Base-by-base conservation (phyloP, 768 basidiomycete genomes). In the Galerina sulciceps region DNA sequence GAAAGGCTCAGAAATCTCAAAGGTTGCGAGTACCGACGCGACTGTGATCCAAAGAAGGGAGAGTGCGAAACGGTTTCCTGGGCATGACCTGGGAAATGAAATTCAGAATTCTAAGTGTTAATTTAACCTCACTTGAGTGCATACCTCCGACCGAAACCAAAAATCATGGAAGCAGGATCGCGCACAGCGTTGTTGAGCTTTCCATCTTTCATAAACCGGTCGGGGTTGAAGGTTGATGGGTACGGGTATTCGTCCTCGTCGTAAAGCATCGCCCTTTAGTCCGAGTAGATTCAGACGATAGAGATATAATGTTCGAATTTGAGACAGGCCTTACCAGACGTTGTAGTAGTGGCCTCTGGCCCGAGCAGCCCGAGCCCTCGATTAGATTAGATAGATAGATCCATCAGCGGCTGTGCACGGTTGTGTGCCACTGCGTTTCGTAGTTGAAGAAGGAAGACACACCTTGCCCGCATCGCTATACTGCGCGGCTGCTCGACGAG, bases 101-200 rank as follows among this genome's bases (percentile, higher is more conserved):
- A 15, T 40, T 15, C 38, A 13, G 17, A n/a, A 17, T 42, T 26
- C 6, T 8, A 31, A 31, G 8, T 31, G 4, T 31, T 8, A 31
- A 8, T 31, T 31, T 11, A 45, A 13, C 4, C 14, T 45, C 22
- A 31, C 26, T 23, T 13, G 20, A 31, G 26, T 31, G 37, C 34
- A 26, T 56, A 60, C 59, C 59, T 40, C 45, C 59, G 48, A 15
- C 59, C 59, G 23, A 55, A 60, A 10, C 59, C 59, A 54, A 54
- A 60, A 10, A 40, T 41, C 13, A 53, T 53, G 2, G 55, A 35
- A 1, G 35, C 59, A 8, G 59, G 59, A 44, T 60, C 53, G 10
- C 59, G 45, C 3, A 49, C 59, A 14, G 31, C 40, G 4, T 35
- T 3, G 10, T 55, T 26, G 6, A 60, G 42, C 35, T 50, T 43